Evolutionary conservation across 192 early-diverging fungal species (phyloP).

Genomic region (Chytriomyces sp.): DNA sequence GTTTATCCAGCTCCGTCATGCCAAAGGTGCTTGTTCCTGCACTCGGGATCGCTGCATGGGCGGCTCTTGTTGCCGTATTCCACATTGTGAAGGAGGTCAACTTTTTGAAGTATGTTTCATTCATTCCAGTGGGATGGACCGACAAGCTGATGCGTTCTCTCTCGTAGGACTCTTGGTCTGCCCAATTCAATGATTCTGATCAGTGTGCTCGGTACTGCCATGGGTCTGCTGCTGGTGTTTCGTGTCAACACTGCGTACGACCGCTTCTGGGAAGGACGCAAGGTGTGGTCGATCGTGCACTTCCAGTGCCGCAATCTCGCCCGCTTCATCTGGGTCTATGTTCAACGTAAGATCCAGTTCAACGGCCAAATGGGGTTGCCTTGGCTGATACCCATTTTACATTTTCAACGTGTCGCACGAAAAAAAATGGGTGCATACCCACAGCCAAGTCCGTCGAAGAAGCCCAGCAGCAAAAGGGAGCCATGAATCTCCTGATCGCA

Average conservation of each 20-base stretch:
- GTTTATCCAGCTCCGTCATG: slow-evolving; percentile 15
- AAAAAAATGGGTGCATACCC: neutral
- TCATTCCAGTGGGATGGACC: too few species aligned
- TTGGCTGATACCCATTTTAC: too few species aligned
- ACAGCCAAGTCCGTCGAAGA: slow-evolving; percentile 13
- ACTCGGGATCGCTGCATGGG: slow-evolving; percentile 8
- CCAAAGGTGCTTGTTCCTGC: slow-evolving; percentile 13
- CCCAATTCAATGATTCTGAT: slow-evolving; percentile 47
- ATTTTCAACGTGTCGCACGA: too few species aligned
- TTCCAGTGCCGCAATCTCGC: slow-evolving; percentile 77
- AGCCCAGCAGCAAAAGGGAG: slow-evolving; percentile 49
- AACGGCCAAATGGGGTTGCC: too few species aligned
- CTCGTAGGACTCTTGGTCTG: slow-evolving; percentile 8
- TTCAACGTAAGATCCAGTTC: neutral
- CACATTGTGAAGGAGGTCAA: slow-evolving; percentile 1
- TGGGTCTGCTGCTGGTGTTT: slow-evolving; percentile 77
- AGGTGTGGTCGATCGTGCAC: slow-evolving; percentile 78
- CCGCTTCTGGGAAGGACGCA: slow-evolving; percentile 73
- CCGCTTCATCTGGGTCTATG: slow-evolving; percentile 74
- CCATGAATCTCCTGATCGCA: slow-evolving; percentile 78
- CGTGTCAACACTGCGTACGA: slow-evolving; percentile 56
- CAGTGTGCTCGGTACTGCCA: slow-evolving; percentile 48
- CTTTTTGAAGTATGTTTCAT: slow-evolving; percentile 15
- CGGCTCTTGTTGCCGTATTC: slow-evolving; percentile 27
- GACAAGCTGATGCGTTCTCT: neutral